Percentiles rank a stretch among this genome's conserved stretches.
phyloP scores from a whole-genome alignment of 495 filamentous ascomycete species.

The Annulohypoxylon maeteangense region DNA sequence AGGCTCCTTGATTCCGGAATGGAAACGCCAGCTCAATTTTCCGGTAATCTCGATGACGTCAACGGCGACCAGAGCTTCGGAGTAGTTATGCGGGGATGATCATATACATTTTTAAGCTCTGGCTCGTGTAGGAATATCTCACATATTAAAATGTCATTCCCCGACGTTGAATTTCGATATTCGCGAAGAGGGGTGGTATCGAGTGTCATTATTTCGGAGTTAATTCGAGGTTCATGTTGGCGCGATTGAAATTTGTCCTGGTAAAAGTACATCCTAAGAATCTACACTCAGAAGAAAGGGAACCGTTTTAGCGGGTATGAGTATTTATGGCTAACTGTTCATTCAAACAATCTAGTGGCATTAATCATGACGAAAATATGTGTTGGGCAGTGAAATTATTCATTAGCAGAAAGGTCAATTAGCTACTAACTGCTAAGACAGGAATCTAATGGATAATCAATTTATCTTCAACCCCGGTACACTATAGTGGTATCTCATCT shows the following conservation, averaged over 20 bases:
- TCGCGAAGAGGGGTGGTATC: neutral
- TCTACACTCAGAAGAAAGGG: neutral
- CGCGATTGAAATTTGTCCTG: neutral
- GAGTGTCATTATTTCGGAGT: conserved; percentile 1
- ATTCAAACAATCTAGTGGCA: neutral
- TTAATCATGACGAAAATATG: neutral
- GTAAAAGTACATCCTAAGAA: neutral
- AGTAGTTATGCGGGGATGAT: conserved; percentile 6
- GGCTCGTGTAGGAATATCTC: neutral
- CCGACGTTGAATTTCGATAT: neutral
- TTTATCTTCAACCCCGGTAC: conserved; percentile 10
- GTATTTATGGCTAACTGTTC: neutral
- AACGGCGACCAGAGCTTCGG: conserved; percentile 10
- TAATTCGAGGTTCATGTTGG: neutral
- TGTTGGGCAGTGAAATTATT: conserved; percentile 1
- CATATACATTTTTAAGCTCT: neutral
- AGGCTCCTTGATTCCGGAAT: conserved; percentile 31
- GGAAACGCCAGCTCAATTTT: conserved; percentile 5
- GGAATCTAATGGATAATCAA: conserved; percentile 21
- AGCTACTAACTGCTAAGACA: conserved; percentile 24
- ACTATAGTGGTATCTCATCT: conserved; percentile 16
- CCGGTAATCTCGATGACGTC: conserved; percentile 17
- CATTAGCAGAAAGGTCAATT: conserved; percentile 3
- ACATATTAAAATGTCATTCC: neutral
- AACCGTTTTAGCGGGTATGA: neutral